These are phyloP conservation scores for Mycena olivaceomarginata DNA, from an alignment of 768 basidiomycete genomes.

Conservation along the genomic window DNA sequence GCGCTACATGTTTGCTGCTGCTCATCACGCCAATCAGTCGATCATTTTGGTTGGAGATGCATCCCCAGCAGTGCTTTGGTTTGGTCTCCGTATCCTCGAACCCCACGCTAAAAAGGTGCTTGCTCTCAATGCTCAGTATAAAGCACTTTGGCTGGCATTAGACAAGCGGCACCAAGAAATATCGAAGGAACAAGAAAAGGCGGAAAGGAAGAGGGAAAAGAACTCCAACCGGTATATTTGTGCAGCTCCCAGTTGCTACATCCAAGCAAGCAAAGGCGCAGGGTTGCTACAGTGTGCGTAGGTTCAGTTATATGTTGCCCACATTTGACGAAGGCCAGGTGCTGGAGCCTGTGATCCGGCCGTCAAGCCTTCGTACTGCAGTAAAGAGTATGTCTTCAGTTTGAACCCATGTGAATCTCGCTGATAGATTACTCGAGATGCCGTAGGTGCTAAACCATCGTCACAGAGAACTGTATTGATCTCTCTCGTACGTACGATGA, in stretches of 20 bases:
- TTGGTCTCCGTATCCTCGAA: slow-evolving; percentile 44
- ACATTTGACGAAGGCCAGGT: slow-evolving; percentile 38
- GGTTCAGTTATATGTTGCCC: neutral
- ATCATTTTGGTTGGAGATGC: slow-evolving; percentile 32
- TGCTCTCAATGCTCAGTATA: slow-evolving; percentile 46
- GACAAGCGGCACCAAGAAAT: slow-evolving; percentile 46
- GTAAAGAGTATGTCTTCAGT: slow-evolving; percentile 49
- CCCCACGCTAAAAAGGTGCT: slow-evolving; percentile 25
- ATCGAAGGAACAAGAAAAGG: slow-evolving; percentile 41
- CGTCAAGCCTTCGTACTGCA: slow-evolving; percentile 57
- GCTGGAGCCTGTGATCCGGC: slow-evolving; percentile 54
- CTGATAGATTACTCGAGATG: slow-evolving; percentile 1
- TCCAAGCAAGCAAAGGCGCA: slow-evolving; percentile 52
- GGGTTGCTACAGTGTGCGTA: slow-evolving; percentile 46
- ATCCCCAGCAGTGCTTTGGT: slow-evolving; percentile 47
- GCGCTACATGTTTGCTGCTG: slow-evolving; percentile 36
- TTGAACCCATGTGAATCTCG: neutral
- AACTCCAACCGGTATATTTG: slow-evolving; percentile 53
- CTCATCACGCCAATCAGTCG: slow-evolving; percentile 46
- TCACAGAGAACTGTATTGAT: neutral
- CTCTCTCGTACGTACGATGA: neutral
- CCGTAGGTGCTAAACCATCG: neutral
- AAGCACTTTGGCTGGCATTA: slow-evolving; percentile 46
- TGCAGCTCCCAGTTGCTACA: slow-evolving; percentile 50
- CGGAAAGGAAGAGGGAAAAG: slow-evolving; percentile 50